phyloP scores from a whole-genome alignment of 345 rosid genomes.

The Populus deltoides region DNA sequence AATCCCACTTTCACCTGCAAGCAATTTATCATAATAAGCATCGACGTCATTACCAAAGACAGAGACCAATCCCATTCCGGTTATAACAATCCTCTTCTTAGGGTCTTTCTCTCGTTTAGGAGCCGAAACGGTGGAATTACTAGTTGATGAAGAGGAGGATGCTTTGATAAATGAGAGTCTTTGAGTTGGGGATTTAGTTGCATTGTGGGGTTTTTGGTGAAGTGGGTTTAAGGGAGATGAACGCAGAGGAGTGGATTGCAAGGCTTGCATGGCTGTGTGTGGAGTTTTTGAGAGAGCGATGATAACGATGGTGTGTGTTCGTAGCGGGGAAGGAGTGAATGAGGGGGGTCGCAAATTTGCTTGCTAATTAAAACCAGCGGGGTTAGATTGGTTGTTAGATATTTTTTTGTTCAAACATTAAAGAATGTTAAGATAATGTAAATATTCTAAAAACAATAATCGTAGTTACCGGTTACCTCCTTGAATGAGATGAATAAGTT shows the following conservation, averaged over 20 bases:
- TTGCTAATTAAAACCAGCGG: neutral
- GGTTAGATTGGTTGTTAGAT: neutral
- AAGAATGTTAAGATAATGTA: too few relatives aligned
- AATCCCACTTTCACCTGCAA: slow-evolving; percentile 92
- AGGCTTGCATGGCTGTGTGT: slow-evolving; percentile 55
- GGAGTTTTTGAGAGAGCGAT: slow-evolving; percentile 9
- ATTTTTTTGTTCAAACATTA: too few relatives aligned
- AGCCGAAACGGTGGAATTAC: slow-evolving; percentile 43
- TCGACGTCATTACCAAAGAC: slow-evolving; percentile 93
- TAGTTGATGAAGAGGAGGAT: slow-evolving; percentile 9
- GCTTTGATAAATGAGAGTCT: slow-evolving; percentile 48
- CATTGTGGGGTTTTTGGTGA: slow-evolving; percentile 30
- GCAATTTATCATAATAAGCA: slow-evolving; percentile 71
- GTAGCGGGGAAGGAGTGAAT: neutral
- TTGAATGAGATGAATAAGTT: too few relatives aligned
- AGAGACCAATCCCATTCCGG: slow-evolving; percentile 95
- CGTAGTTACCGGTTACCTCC: too few relatives aligned
- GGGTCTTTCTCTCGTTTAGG: slow-evolving; percentile 96
- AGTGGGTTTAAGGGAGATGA: slow-evolving; percentile 54
- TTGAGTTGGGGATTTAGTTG: slow-evolving; percentile 21
- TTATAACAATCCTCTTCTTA: slow-evolving; percentile 87
- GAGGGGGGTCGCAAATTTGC: neutral
- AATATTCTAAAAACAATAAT: too few relatives aligned
- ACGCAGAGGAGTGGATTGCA: slow-evolving; percentile 60
- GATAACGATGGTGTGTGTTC: neutral